phyloP scores from a whole-genome alignment of 345 rosid genomes.

The Punica granatum region DNA sequence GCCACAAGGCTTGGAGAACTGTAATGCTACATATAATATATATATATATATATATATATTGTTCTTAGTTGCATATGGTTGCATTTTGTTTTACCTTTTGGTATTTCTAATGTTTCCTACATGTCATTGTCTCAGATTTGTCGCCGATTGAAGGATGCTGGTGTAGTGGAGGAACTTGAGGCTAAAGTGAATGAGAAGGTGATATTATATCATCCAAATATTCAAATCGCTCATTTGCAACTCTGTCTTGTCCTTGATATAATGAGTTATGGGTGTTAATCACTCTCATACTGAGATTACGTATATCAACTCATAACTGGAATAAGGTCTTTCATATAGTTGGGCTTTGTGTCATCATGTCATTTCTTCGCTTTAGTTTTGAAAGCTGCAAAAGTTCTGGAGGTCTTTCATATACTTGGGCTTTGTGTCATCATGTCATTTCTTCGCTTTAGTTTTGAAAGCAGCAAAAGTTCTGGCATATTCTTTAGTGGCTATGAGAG shows the following conservation, averaged over 20 bases:
- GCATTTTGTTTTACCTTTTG: constrained; percentile 1
- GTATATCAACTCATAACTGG: not conserved
- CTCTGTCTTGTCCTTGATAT: not conserved
- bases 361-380: not conserved
- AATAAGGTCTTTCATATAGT: not conserved
- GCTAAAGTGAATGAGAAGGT: constrained; percentile 80
- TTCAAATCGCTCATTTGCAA: not conserved
- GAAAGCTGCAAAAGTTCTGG: not conserved
- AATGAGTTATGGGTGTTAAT: too few relatives aligned
- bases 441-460: not conserved
- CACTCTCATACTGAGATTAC: not conserved
- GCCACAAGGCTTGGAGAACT: constrained; percentile 82
- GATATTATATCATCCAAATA: constrained; percentile 1
- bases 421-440: not conserved
- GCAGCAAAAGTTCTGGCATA: not conserved
- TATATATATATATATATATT: not conserved
- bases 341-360: not conserved
- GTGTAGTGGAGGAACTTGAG: constrained; percentile 61
- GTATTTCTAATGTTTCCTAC: constrained; percentile 13
- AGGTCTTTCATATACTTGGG: too few relatives aligned
- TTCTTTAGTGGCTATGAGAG: not conserved
- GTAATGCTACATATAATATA: constrained; percentile 24
- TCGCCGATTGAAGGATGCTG: constrained; percentile 70
- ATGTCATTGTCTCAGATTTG: constrained; percentile 40
- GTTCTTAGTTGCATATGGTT: not conserved